phyloP scores from a whole-genome alignment of 768 basidiomycete species.

The Multifurca ochricompacta region DNA sequence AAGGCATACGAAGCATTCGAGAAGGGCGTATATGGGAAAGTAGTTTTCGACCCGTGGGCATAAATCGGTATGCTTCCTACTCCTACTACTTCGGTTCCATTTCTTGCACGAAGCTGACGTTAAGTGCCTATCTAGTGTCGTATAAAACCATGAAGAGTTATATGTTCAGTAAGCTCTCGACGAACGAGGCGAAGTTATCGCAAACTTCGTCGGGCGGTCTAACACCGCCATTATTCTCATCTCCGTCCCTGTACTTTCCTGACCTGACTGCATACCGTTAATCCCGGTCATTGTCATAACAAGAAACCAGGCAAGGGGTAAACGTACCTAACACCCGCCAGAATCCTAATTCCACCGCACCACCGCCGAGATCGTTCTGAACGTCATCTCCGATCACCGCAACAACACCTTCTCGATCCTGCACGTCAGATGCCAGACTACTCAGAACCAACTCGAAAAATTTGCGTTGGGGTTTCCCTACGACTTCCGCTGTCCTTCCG shows the following conservation, averaged over 20 bases:
- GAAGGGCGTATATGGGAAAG: conserved; percentile 65
- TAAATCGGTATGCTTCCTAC: conserved; percentile 12
- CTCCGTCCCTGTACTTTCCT: conserved; percentile 60
- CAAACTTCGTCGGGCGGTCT: conserved; percentile 45
- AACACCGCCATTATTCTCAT: conserved; percentile 37
- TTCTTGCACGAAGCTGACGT: conserved; percentile 2
- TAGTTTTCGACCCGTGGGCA: conserved; percentile 67
- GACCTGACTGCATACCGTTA: conserved; percentile 41
- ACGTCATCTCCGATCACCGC: conserved; percentile 64
- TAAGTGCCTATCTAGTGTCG: conserved; percentile 1
- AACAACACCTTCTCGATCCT: conserved; percentile 27
- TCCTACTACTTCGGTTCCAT: not conserved
- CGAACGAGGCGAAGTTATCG: conserved; percentile 46
- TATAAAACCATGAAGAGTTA: not conserved
- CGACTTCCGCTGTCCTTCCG: conserved; percentile 39
- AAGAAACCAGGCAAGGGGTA: not conserved
- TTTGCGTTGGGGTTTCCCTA: conserved; percentile 54
- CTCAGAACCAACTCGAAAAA: conserved; percentile 55
- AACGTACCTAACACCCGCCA: conserved; percentile 54
- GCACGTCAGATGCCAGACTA: conserved; percentile 30
- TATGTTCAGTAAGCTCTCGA: conserved; percentile 37
- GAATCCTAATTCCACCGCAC: conserved; percentile 51
- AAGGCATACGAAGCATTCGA: conserved; percentile 62
- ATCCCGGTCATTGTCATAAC: conserved; percentile 7
- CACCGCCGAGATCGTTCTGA: conserved; percentile 54